Percentiles rank a stretch among this genome's conserved stretches.
phyloP scores from a whole-genome alignment of 176 grass and related monocot species.

The Pharus latifolius region DNA sequence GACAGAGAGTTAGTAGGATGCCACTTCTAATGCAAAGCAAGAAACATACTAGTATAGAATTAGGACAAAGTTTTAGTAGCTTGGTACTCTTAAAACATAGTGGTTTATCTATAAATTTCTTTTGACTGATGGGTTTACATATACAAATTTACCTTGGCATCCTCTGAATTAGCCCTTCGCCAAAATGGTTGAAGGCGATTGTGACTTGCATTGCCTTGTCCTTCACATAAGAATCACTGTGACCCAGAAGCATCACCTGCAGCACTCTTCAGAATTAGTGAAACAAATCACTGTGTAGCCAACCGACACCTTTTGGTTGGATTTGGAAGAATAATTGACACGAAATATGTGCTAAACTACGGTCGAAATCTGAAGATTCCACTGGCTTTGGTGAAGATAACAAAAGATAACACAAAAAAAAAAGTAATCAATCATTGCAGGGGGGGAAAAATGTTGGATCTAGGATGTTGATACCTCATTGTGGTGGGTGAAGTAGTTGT shows the following conservation, averaged over 20 bases:
- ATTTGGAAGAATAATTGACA: slow-evolving; percentile 8
- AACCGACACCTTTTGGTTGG: slow-evolving; percentile 22
- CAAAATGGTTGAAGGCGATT: slow-evolving; percentile 89
- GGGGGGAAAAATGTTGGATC: slow-evolving; percentile 1
- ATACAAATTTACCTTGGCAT: slow-evolving; percentile 46
- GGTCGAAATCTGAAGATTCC: slow-evolving; percentile 9
- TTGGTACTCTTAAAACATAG: neutral
- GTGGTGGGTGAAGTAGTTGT: slow-evolving; percentile 83
- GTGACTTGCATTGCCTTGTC: slow-evolving; percentile 91
- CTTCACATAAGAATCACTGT: slow-evolving; percentile 75
- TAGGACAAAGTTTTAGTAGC: neutral
- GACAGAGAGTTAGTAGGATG: neutral
- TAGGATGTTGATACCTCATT: slow-evolving; percentile 53
- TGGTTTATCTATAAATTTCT: too few species aligned
- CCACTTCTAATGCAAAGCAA: neutral
- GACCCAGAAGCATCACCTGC: slow-evolving; percentile 82
- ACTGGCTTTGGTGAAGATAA: neutral
- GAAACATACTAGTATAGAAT: neutral
- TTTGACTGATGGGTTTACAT: too few species aligned
- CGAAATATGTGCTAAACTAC: slow-evolving; percentile 10
- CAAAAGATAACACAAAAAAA: neutral
- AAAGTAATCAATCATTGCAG: slow-evolving; percentile 7
- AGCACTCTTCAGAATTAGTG: slow-evolving; percentile 3
- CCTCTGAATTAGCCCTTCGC: slow-evolving; percentile 69
- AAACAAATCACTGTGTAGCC: slow-evolving; percentile 11